A percentile compares a stretch with the other conserved stretches of the same genome.
phyloP scores from a whole-genome alignment of 1,284 basidiomycete genomes.

The Schizophyllum amplum region DNA sequence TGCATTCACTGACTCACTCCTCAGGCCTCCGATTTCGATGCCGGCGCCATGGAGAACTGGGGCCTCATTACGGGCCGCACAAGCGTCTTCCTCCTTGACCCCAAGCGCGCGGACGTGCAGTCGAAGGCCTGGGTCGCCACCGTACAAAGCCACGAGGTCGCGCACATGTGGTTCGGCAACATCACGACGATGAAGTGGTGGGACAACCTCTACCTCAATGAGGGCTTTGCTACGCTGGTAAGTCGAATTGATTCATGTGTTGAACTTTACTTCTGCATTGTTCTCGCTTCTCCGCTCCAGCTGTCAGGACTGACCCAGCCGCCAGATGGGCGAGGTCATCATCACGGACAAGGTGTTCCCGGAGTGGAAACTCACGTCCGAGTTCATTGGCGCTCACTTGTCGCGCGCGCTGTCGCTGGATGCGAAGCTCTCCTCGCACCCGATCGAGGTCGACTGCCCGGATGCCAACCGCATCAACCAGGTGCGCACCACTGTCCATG shows the following conservation, averaged over 20 bases:
- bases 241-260: neutral
- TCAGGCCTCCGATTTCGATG: slow-evolving; percentile 61
- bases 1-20: slow-evolving; percentile 2
- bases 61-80: slow-evolving; percentile 91
- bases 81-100: slow-evolving; percentile 77
- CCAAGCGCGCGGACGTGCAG: slow-evolving; percentile 63
- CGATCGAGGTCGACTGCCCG: slow-evolving; percentile 89
- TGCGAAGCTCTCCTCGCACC: slow-evolving; percentile 87
- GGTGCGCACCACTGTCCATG: too few relatives aligned
- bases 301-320: too few relatives aligned
- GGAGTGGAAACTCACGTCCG: slow-evolving; percentile 68
- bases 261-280: too few relatives aligned
- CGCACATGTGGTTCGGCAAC: slow-evolving; percentile 40
- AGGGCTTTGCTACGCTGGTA: slow-evolving; percentile 30
- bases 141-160: slow-evolving; percentile 80
- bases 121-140: slow-evolving; percentile 78
- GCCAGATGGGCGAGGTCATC: slow-evolving; percentile 85
- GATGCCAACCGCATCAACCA: slow-evolving; percentile 73
- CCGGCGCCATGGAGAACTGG: slow-evolving; percentile 93
- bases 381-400: slow-evolving; percentile 57
- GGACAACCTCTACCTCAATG: slow-evolving; percentile 84
- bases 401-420: slow-evolving; percentile 74
- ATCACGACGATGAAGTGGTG: slow-evolving; percentile 94
- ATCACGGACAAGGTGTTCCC: slow-evolving; percentile 80
- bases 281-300: too few relatives aligned